These are phyloP conservation scores for Dothidotthia symphoricarpi DNA, from an alignment of 2,329 filamentous ascomycete species.

Conservation along the genomic window DNA sequence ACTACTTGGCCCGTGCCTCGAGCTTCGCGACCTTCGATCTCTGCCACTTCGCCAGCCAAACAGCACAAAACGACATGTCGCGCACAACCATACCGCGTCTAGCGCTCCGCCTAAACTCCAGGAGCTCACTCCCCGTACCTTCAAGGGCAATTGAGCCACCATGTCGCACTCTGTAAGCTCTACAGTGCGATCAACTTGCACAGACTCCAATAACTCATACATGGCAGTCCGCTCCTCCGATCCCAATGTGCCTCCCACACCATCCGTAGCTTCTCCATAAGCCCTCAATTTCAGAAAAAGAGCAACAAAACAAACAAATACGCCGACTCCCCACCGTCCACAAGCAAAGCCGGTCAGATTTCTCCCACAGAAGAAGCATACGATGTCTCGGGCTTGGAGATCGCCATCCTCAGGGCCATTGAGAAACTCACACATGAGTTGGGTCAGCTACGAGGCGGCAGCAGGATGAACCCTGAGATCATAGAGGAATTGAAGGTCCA, in stretches of 20 bases:
- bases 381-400: slow-evolving; percentile 59
- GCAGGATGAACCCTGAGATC: slow-evolving; percentile 60
- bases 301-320: slow-evolving; percentile 52
- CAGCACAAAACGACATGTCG: slow-evolving; percentile 22
- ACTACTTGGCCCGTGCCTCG: too few species aligned
- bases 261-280: slow-evolving; percentile 45
- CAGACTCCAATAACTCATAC: slow-evolving; percentile 3
- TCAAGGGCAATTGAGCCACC: slow-evolving; percentile 25
- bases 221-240: slow-evolving; percentile 7
- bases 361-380: slow-evolving; percentile 55
- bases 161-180: slow-evolving; percentile 27
- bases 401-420: slow-evolving; percentile 55
- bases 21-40: too few species aligned
- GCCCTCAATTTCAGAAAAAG: slow-evolving; percentile 50
- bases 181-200: neutral
- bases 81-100: slow-evolving; percentile 23
- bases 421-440: slow-evolving; percentile 61
- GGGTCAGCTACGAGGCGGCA: slow-evolving; percentile 60
- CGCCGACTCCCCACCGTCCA: slow-evolving; percentile 36
- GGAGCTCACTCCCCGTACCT: slow-evolving; percentile 8
- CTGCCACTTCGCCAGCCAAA: too few species aligned
- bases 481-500: slow-evolving; percentile 63
- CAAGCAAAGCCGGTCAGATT: slow-evolving; percentile 17
- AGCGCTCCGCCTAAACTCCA: slow-evolving; percentile 19
- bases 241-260: slow-evolving; percentile 10